Percentiles rank a stretch among this genome's conserved stretches.
Conservation (phyloP, 352 stramenopile genomes). For the Pythium monospermum region DNA sequence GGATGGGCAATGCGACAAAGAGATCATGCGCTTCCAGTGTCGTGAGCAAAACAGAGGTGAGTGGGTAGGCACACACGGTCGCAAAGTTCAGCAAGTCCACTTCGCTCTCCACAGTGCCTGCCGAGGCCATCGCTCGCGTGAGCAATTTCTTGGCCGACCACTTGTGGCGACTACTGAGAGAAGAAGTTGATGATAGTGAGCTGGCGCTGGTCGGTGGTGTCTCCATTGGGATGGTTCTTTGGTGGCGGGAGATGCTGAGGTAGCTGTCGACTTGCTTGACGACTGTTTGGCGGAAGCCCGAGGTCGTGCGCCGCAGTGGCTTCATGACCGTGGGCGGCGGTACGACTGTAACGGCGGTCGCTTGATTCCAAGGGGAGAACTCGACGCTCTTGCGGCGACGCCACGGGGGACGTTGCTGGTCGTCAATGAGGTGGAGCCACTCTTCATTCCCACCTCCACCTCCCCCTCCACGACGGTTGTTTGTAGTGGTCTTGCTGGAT, state of each 20-base stretch:
- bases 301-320: constrained; percentile 40
- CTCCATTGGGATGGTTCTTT: neutral
- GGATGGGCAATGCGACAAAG: constrained; percentile 49
- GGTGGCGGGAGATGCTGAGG: neutral
- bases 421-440: constrained; percentile 54
- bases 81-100: constrained; percentile 53
- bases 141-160: constrained; percentile 47
- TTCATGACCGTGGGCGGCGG: constrained; percentile 18
- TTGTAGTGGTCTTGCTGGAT: too few species aligned
- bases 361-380: neutral
- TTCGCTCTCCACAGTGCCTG: constrained; percentile 32
- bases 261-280: constrained; percentile 47
- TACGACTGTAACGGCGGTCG: too few species aligned
- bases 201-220: too few species aligned
- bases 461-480: neutral
- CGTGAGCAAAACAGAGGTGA: constrained; percentile 56
- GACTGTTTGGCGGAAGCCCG: constrained; percentile 49
- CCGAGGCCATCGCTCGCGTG: constrained; percentile 18
- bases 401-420: constrained; percentile 33
- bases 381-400: constrained; percentile 32
- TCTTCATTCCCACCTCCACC: constrained; percentile 22
- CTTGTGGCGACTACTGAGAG: neutral
- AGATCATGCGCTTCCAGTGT: constrained; percentile 63
- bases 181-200: neutral
- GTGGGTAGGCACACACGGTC: constrained; percentile 33